These are phyloP conservation scores for Raphanus raphanistrum DNA, from an alignment of 345 rosid genomes.

Conservation along the genomic window DNA sequence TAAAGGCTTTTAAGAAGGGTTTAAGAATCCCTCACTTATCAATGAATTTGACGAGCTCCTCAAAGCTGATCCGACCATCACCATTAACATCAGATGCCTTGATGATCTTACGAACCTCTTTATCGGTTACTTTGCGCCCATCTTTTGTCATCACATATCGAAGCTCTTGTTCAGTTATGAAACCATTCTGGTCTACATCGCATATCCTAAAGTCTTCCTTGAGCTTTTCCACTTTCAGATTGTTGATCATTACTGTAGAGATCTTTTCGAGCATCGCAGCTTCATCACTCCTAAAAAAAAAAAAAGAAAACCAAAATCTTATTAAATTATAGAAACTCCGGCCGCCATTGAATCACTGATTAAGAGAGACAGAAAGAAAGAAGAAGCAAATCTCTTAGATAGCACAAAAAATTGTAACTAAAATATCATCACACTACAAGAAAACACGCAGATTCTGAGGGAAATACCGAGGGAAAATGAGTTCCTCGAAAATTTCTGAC, in stretches of 20 bases:
- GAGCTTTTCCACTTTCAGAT: constrained; percentile 8
- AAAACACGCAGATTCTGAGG: no score
- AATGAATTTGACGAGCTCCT: constrained; percentile 36
- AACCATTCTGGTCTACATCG: constrained; percentile 56
- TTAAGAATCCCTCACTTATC: constrained; percentile 43
- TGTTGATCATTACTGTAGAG: neutral
- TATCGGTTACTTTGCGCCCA: constrained; percentile 51
- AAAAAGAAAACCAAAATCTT: neutral
- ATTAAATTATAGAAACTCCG: no score
- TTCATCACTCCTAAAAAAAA: neutral
- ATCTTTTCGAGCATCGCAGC: neutral
- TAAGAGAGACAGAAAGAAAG: neutral
- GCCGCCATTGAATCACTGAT: neutral
- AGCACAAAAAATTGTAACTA: no score
- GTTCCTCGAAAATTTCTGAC: no score
- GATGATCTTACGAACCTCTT: constrained; percentile 52
- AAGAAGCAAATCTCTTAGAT: no score
- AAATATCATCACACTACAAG: no score
- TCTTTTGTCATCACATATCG: constrained; percentile 52
- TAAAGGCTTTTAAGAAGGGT: neutral
- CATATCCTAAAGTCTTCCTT: constrained; percentile 49
- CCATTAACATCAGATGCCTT: constrained; percentile 51
- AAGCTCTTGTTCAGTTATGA: constrained; percentile 53
- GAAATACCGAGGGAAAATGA: no score
- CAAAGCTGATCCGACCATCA: constrained; percentile 41